phyloP scores from a whole-genome alignment of 306 rosid species.

The Nissolia schottii region DNA sequence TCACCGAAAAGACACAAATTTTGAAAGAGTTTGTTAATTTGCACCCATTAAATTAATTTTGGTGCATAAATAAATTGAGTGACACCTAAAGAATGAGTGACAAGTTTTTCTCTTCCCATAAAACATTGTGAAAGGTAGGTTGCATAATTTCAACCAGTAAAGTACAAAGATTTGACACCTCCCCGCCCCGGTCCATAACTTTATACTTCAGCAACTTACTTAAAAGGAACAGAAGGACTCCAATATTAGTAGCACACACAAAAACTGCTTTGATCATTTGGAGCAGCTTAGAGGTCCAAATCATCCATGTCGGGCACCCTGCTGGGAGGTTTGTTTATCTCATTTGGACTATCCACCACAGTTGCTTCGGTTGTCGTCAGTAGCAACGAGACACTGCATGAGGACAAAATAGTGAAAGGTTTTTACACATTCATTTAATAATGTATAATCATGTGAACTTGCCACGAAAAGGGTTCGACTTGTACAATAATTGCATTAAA shows the following conservation, averaged over 20 bases:
- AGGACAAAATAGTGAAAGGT: constrained; percentile 4
- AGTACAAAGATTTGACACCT: background rate
- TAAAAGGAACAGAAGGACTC: background rate
- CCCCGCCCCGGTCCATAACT: no score
- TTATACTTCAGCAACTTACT: constrained; percentile 6
- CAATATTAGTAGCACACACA: constrained; percentile 1
- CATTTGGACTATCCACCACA: constrained; percentile 47
- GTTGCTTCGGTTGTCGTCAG: constrained; percentile 83
- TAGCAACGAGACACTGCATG: constrained; percentile 69
- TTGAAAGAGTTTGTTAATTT: background rate
- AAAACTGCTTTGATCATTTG: background rate
- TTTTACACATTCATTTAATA: no score
- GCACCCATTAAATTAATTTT: background rate
- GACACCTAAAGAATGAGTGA: constrained; percentile 9
- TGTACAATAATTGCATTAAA: no score
- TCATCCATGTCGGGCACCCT: constrained; percentile 71
- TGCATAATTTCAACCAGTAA: constrained; percentile 10
- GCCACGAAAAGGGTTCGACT: no score
- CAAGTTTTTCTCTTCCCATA: background rate
- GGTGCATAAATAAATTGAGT: background rate
- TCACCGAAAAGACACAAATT: background rate
- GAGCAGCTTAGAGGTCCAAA: constrained; percentile 37
- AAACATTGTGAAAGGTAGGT: background rate
- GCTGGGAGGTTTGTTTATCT: constrained; percentile 59
- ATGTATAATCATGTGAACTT: no score